Base-by-base conservation (phyloP, 441 rosid species). In the Hura crepitans region DNA sequence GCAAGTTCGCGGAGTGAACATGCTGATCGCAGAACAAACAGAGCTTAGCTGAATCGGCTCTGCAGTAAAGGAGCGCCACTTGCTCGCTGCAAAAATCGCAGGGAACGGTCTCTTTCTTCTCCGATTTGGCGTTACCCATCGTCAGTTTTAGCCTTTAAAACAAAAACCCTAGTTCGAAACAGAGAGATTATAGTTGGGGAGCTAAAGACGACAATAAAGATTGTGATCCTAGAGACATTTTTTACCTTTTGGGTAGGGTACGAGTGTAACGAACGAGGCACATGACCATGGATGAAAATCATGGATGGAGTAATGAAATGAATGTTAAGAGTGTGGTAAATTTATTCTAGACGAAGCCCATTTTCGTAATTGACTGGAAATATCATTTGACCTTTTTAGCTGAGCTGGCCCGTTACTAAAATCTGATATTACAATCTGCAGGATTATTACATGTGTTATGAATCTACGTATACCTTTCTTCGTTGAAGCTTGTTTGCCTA, bases 1-100 rank as follows among this genome's bases (percentile, higher is more conserved):
- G 83, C 4, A 78, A 79, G 72, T 90, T 90, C 10, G 96, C 96
- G 1, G 90, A 84, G 82, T 90, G 96, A n/a, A 90, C 96, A 31
- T 83, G 93, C 54, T 85, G 93, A 71, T 90, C 96, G 62, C 96
- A 90, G 65, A 83, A 86, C 47, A 90, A 77, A 53, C 96, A 90
- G 4, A 90, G 88, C 86, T 84, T 90, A n/a, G 93, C 96, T 4
- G 86, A 77, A 78, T 90, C 93, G 6, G 96, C 92, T 72, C 88
- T 33, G 68, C 93, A 90, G 77, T 79, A 86, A 14, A 90, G 78
- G 39, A 88, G 83, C 65, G 96, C 92, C n/a, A 72, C 22, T 46
- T 83, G 81, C 4, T 84, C 84, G 69, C 75, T 74, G 81, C 93
- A 90, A 81, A 83, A 88, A 73, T 88, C 96, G 65, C 93, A 88